Evolutionary conservation across 2,329 filamentous ascomycete species (phyloP), one percentile per base, ranked within the genome.

Genomic region (Talaromyces sp.): DNA sequence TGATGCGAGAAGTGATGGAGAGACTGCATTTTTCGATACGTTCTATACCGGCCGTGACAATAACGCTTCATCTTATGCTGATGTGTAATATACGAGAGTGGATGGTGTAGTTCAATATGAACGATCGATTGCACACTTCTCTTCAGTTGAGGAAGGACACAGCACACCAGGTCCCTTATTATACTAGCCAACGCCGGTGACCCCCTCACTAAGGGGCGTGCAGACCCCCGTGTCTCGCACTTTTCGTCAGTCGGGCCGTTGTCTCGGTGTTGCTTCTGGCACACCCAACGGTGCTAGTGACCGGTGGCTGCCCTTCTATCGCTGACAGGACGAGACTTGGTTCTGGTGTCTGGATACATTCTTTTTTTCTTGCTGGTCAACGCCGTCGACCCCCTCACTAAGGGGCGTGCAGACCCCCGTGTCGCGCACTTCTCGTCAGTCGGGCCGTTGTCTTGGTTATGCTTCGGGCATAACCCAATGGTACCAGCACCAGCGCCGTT

Each of bases 171-270:
- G n/a, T 22, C 22, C 44, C 17, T 25, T 11, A 13, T 47, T 25
- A 22, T 25, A 22, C 44, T 47, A 47, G 44, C 44, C n/a, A 47
- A 22, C 44, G 44, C 44, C 44, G 44, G n/a, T 19, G 44, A 47
- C 44, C 58, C 58, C 53, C 55, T 47, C 27, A 13, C 51, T 17
- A 52, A 27, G 55, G 58, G 53, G 58, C 52, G 53, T 60, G 58
- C n/a, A 55, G 58, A 51, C 42, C 33, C 42, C 53, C 19, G 36
- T 25, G 30, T 55, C 53, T 33, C 39, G 53, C 53, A 60, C 58
- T 49, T 44, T 33, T 56, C 53, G 58, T 51, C 33, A 51, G 53
- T 51, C 58, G 30, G 58, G 58, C 58, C n/a, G 58, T 60, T 60
- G 30, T 15, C 22, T 60, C 42, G 53, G 44, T 56, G 33, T 28